Evolutionary conservation across 2,329 filamentous ascomycete species (phyloP), one percentile per base, ranked within the genome.

Genomic region (Colletotrichum karsti): DNA sequence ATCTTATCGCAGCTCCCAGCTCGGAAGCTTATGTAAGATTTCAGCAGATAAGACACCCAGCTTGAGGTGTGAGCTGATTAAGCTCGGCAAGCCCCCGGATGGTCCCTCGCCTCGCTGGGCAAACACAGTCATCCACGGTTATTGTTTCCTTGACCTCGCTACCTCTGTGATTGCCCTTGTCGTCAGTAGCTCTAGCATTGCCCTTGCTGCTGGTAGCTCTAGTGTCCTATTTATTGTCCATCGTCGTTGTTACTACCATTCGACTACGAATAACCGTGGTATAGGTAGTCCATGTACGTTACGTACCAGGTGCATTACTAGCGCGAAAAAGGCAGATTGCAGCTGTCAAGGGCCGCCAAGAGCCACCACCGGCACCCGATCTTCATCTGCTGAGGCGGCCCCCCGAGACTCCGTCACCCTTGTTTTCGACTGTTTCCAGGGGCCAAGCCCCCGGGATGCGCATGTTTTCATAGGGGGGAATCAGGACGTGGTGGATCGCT

Each of bases 391-490:
- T 46, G 10, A 46, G 18, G 18, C 42, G 20, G 42, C 37, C 41
- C 37, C 41, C 51, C 13, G 12, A 28, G 26, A 44, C 50, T 18
- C 50, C 26, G 42, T 26, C 15, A 18, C 18, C 63, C 63, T 59
- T 56, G 63, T 22, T 62, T 10, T 39, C 7, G 28, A 61, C 30
- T 33, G 24, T 48, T 62, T 63, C 59, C 59, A 67, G 42, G 64
- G 64, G 51, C 7, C 18, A 56, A 50, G 41, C 20, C 26, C 50
- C 59, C 51, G 18, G 26, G 46, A 22, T 68, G 54, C 60, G 65
- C 65, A 65, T 46, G 65, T 65, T 68, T 65, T 55, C 53, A 58
- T 64, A 64, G 65, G 61, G 53, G 60, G 65, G 4, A 59, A 59
- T 59, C 15, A 41, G 37, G 60, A 54, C 46, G 51, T 42, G 26